Base-by-base conservation (phyloP, 2,329 filamentous ascomycete genomes). In the Tolypocladium paradoxum region DNA sequence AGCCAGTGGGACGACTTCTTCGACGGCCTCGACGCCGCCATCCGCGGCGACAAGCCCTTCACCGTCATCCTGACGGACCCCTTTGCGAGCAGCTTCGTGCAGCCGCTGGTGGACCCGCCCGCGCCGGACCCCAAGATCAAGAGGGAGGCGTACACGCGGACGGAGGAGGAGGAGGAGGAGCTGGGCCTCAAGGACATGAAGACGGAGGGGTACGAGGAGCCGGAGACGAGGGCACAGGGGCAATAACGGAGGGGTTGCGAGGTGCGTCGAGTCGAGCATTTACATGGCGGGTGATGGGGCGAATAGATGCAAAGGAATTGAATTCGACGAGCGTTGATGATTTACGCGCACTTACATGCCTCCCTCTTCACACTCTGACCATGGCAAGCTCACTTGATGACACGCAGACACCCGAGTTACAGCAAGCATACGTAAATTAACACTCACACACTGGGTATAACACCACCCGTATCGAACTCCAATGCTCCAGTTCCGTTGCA, bases 131-230 rank as follows among this genome's bases (percentile, higher is more conserved):
- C 85, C 18, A 87, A 93, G 70, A 87, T 99, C 66, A 83, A 79
- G 54, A 78, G 82, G 3, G 88, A 89, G 71, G 87, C 88, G 33
- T 99, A 99, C 68, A 82, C 87, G 55, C 81, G 93, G 56, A 96
- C 92, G 0, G 83, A 86, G 0, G 88, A 96, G 68, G 93, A 99
- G 66, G 89, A 96, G 71, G 93, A 99, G 64, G 89, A 96, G 55
- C 74, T 99, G 12, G 93, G 93, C 0, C 73, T 99, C 58, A 83
- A 76, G 55, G 93, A 99, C 65, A 99, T 99, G 84, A 93, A 92
- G 77, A 83, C 84, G 0, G 91, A 97, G 68, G 84, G 83, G 0
- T 97, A 99, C 64, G 75, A 83, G 51, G 78, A 82, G 56, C 55
- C 63, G 1, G 68, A 64, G 38, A 59, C 64, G 54, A 60, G 62